Percentiles rank a stretch among this genome's conserved stretches.
These are phyloP conservation scores for Anthracocystis setariae DNA, from an alignment of 1,284 basidiomycete species.

Conservation along the genomic window DNA sequence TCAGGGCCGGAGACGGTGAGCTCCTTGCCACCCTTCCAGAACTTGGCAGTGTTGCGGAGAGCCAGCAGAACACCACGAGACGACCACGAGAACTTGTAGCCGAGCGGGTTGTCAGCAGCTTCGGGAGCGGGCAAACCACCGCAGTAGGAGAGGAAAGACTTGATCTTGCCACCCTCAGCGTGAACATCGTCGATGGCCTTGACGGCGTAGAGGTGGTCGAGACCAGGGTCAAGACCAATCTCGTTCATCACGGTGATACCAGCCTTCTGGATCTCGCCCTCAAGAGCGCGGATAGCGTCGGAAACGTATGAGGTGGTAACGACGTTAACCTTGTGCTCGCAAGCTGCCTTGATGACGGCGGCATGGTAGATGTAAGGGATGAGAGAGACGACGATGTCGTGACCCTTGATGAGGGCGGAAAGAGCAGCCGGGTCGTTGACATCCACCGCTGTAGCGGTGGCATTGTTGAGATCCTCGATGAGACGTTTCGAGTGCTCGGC, in stretches of 20 bases:
- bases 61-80: constrained; percentile 95
- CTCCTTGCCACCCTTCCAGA: constrained; percentile 67
- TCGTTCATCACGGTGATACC: constrained; percentile 98
- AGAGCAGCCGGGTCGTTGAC: constrained; percentile 80
- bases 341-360: constrained; percentile 90
- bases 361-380: constrained; percentile 96
- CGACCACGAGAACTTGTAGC: constrained; percentile 99
- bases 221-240: constrained; percentile 96
- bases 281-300: constrained; percentile 87
- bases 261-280: constrained; percentile 83
- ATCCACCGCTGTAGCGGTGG: constrained; percentile 82
- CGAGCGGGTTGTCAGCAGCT: constrained; percentile 90
- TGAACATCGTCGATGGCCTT: constrained; percentile 97
- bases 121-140: constrained; percentile 94
- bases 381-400: constrained; percentile 94
- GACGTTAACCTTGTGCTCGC: constrained; percentile 92
- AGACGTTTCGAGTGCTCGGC: constrained; percentile 73
- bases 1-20: constrained; percentile 63
- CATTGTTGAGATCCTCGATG: constrained; percentile 78
- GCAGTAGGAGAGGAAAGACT: constrained; percentile 94
- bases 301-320: constrained; percentile 97
- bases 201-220: constrained; percentile 95
- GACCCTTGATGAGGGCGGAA: constrained; percentile 80
- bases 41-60: constrained; percentile 89
- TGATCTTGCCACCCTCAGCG: constrained; percentile 87